phyloP scores from a whole-genome alignment of 148 eudicot species.

The Rhododendron molle region DNA sequence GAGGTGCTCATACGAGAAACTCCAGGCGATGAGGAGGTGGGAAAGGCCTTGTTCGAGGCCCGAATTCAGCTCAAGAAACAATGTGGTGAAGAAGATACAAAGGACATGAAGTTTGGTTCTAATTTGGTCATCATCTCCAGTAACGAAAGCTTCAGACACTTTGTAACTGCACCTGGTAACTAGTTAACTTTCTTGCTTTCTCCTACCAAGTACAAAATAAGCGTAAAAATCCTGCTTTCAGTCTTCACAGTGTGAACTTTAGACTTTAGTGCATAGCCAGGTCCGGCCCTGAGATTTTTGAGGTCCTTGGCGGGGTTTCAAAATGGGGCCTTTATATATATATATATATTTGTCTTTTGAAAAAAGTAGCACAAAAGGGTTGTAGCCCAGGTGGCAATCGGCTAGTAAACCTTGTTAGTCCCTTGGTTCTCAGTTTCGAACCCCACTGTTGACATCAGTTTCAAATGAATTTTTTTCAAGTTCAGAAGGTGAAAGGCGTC shows the following conservation, averaged over 20 bases:
- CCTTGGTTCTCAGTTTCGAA: no score
- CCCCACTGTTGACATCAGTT: no score
- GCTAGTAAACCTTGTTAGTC: no score
- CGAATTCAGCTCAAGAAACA: conserved; percentile 15
- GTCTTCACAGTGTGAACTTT: background rate
- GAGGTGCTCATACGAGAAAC: conserved; percentile 41
- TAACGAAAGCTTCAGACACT: conserved; percentile 15
- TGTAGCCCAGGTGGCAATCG: no score
- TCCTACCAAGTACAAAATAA: background rate
- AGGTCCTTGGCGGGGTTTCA: no score
- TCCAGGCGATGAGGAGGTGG: conserved; percentile 49
- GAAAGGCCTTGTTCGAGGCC: conserved; percentile 23
- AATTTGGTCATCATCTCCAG: conserved; percentile 10
- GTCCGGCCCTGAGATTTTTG: no score
- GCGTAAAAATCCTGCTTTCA: background rate
- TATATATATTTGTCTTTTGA: no score
- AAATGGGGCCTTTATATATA: no score
- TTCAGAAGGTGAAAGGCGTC: no score
- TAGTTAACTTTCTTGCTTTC: background rate
- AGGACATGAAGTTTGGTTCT: conserved; percentile 8
- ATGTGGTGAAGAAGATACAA: background rate
- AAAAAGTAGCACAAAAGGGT: no score
- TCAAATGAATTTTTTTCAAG: no score
- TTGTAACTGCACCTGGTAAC: conserved; percentile 14
- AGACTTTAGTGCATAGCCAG: background rate